A percentile compares a stretch with the other conserved stretches of the same genome.
phyloP scores from a whole-genome alignment of 192 early-diverging fungal species.

The Coemansia umbellata region DNA sequence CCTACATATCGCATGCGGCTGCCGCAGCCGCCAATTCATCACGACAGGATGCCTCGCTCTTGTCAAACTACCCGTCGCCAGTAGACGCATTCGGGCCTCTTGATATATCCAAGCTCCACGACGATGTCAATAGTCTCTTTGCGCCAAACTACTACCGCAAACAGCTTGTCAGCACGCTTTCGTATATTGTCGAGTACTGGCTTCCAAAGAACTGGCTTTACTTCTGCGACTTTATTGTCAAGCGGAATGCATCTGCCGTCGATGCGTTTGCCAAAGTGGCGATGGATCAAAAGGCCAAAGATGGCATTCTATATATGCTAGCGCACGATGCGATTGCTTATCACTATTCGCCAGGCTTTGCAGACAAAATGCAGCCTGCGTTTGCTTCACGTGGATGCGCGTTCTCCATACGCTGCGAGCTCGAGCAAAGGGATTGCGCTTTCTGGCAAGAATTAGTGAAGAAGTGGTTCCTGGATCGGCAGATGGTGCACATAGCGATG shows the following conservation, averaged over 20 bases:
- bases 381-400: constrained; percentile 56
- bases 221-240: constrained; percentile 39
- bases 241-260: constrained; percentile 52
- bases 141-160: constrained; percentile 46
- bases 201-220: constrained; percentile 27
- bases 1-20: constrained; percentile 37
- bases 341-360: constrained; percentile 28
- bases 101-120: constrained; percentile 42
- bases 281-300: constrained; percentile 21
- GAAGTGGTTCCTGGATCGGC: constrained; percentile 36
- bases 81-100: constrained; percentile 44
- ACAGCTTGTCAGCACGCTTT: constrained; percentile 39
- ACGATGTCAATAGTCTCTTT: constrained; percentile 33
- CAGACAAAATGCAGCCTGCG: constrained; percentile 21
- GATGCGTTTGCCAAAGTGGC: constrained; percentile 60
- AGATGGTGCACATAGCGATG: constrained; percentile 38
- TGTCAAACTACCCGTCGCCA: constrained; percentile 37
- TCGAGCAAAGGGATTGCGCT: constrained; percentile 18
- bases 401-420: constrained; percentile 48
- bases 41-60: constrained; percentile 37
- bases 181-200: constrained; percentile 41
- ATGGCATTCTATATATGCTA: constrained; percentile 34
- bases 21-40: constrained; percentile 17
- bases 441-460: constrained; percentile 41
- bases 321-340: constrained; percentile 53